Evolutionary conservation across 306 rosid species (phyloP).

Genomic region (Begonia peltatifolia): DNA sequence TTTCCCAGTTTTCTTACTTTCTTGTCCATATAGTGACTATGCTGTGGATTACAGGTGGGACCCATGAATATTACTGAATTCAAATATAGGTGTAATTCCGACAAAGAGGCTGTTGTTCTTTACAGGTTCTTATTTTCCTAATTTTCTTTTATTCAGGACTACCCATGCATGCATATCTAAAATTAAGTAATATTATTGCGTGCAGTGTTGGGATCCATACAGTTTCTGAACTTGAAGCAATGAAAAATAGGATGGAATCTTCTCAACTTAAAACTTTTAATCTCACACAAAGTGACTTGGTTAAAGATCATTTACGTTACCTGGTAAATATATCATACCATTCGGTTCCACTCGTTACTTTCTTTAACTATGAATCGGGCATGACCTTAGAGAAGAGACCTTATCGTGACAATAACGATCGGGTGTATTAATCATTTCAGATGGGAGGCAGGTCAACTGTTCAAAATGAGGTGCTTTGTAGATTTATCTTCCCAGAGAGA

Average conservation of each 20-base stretch:
- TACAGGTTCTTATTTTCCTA: conserved; percentile 36
- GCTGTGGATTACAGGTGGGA: conserved; percentile 48
- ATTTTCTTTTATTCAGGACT: too few species aligned
- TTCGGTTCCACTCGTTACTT: neutral
- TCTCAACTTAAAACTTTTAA: conserved; percentile 47
- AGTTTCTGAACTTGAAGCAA: conserved; percentile 44
- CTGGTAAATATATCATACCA: conserved; percentile 37
- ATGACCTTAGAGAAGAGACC: too few species aligned
- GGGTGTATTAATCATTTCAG: conserved; percentile 18
- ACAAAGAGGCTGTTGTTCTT: conserved; percentile 54
- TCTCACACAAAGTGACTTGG: conserved; percentile 72
- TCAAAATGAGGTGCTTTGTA: conserved; percentile 72
- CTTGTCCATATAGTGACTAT: neutral
- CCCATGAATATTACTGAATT: conserved; percentile 76
- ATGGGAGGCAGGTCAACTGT: conserved; percentile 63
- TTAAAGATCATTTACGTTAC: conserved; percentile 87
- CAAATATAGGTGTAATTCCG: conserved; percentile 61
- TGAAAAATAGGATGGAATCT: conserved; percentile 48
- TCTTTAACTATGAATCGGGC: too few species aligned
- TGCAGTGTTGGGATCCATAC: conserved; percentile 83
- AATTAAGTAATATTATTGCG: conserved; percentile 1
- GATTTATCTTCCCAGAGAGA: conserved; percentile 82
- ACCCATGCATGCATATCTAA: too few species aligned
- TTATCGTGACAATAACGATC: too few species aligned
- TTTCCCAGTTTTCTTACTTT: too few species aligned